Conservation (phyloP, 495 filamentous ascomycete species). For the Letharia lupina region DNA sequence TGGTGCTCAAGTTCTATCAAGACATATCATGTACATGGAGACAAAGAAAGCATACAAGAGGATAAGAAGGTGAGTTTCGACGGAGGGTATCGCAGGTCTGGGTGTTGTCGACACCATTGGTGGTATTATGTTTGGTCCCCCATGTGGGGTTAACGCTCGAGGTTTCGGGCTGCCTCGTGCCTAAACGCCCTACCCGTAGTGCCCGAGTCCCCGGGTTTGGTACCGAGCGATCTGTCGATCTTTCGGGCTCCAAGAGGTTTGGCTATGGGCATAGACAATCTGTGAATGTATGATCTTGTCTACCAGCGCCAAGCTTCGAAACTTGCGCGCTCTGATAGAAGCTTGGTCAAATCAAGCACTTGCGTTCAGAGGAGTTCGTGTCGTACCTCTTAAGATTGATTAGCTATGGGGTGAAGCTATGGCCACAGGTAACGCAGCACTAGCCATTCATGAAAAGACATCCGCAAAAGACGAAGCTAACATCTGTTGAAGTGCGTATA, state of each 20-base stretch:
- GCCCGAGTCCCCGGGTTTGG: constrained; percentile 4
- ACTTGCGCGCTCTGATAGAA: not conserved
- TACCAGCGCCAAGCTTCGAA: not conserved
- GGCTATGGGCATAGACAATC: not conserved
- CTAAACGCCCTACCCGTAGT: constrained; percentile 10
- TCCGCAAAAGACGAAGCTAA: constrained; percentile 18
- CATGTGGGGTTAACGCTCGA: not conserved
- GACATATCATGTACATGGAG: not conserved
- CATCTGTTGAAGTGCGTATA: constrained; percentile 58
- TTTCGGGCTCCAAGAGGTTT: not conserved
- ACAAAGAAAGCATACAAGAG: not conserved
- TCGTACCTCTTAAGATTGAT: not conserved
- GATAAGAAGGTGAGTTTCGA: not conserved
- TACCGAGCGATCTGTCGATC: constrained; percentile 13
- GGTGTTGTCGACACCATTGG: no score
- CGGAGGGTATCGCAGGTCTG: not conserved
- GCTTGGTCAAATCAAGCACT: not conserved
- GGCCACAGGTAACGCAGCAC: constrained; percentile 13
- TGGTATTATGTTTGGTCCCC: not conserved
- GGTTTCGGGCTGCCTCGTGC: constrained; percentile 15
- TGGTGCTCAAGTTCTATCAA: not conserved
- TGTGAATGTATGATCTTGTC: not conserved
- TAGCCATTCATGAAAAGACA: not conserved
- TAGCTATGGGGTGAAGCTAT: constrained; percentile 4
- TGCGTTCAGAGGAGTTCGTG: not conserved